A percentile compares a stretch with the other conserved stretches of the same genome.
Evolutionary conservation across 495 filamentous ascomycete species (phyloP).

Genomic region (Podospora pseudoanserina): DNA sequence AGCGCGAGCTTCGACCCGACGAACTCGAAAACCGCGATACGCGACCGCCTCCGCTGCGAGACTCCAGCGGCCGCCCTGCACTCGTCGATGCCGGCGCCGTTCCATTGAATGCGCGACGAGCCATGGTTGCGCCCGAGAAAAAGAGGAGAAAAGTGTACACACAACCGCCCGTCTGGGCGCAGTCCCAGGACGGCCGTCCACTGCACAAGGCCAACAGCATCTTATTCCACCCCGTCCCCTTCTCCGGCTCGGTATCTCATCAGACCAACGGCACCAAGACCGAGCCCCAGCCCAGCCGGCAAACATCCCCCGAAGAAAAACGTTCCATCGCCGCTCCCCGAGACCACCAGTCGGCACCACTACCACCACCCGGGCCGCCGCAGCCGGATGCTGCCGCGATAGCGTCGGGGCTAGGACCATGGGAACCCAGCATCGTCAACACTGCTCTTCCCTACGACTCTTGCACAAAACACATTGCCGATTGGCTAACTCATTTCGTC

Average conservation of each 20-base stretch:
- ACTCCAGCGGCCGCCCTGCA: conserved; percentile 38
- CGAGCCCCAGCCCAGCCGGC: conserved; percentile 43
- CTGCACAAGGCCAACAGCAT: conserved; percentile 37
- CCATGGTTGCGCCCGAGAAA: conserved; percentile 26
- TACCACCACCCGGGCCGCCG: conserved; percentile 10
- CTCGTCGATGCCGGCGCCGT: conserved; percentile 19
- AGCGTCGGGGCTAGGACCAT: conserved; percentile 45
- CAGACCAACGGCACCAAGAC: conserved; percentile 37
- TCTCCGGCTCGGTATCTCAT: conserved; percentile 17
- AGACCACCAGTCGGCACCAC: conserved; percentile 6
- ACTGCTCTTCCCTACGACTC: conserved; percentile 62
- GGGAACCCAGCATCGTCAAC: conserved; percentile 71
- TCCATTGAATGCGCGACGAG: conserved; percentile 24
- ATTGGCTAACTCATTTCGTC: conserved; percentile 71
- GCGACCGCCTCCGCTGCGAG: conserved; percentile 41
- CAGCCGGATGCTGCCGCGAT: conserved; percentile 8
- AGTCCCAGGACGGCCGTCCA: conserved; percentile 18
- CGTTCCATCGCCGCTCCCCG: conserved; percentile 29
- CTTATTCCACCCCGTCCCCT: conserved; percentile 33
- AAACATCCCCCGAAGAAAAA: conserved; percentile 46
- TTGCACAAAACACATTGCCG: conserved; percentile 61
- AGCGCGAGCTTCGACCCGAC: conserved; percentile 44
- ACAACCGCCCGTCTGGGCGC: conserved; percentile 47
- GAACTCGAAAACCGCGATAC: conserved; percentile 42
- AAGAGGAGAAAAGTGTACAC: conserved; percentile 34